These are phyloP conservation scores for Triticum turgidum DNA, from an alignment of 176 grass and related monocot genomes.

Conservation along the genomic window DNA sequence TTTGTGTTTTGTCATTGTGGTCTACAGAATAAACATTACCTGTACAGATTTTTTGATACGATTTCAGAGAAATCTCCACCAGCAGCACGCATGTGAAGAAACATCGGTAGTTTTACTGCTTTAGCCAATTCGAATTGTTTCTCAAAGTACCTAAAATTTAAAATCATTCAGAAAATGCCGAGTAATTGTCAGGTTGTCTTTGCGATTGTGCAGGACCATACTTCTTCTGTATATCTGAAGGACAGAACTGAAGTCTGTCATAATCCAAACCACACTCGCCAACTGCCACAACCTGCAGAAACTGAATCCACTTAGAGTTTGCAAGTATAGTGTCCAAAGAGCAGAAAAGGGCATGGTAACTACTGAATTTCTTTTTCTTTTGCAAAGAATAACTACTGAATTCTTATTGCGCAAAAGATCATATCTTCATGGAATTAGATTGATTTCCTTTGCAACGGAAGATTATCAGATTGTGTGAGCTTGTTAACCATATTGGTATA, in stretches of 20 bases:
- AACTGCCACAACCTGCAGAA: conserved; percentile 80
- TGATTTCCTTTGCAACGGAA: not conserved
- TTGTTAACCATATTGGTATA: not conserved
- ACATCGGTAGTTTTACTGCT: conserved; percentile 86
- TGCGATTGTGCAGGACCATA: conserved; percentile 25
- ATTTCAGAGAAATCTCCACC: conserved; percentile 93
- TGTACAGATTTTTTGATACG: conserved; percentile 60
- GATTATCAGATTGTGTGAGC: not conserved
- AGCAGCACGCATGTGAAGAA: conserved; percentile 97
- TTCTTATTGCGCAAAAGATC: not conserved
- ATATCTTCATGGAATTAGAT: not conserved
- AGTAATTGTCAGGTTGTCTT: not conserved
- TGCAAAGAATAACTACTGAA: not conserved
- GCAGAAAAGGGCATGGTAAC: not conserved
- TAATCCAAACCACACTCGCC: conserved; percentile 98
- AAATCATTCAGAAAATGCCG: conserved; percentile 12
- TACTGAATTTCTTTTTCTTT: not conserved
- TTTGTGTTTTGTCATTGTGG: not conserved
- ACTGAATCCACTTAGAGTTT: not conserved
- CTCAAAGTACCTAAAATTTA: conserved; percentile 75
- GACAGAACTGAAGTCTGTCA: conserved; percentile 94
- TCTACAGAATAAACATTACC: conserved; percentile 40
- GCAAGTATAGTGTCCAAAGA: not conserved
- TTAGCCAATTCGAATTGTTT: conserved; percentile 96
- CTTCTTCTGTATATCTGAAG: conserved; percentile 84